These are phyloP conservation scores for Nicotiana tomentosiformis DNA, from an alignment of 257 asterid species.

Conservation along the genomic window DNA sequence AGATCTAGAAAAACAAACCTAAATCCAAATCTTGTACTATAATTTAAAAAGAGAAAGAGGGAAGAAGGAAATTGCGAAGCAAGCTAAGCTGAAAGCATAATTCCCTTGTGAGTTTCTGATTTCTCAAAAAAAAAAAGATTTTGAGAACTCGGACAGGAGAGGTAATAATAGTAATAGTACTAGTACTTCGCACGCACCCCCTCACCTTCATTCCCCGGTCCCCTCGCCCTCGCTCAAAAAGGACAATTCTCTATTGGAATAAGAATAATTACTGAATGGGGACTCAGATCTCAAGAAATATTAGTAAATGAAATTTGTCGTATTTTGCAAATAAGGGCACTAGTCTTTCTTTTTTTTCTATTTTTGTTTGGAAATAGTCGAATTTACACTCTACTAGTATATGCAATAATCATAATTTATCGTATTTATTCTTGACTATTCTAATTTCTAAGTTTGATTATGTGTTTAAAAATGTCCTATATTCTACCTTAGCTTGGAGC, in stretches of 20 bases:
- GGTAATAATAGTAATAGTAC: not conserved
- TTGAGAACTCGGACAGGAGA: not conserved
- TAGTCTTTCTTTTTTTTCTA: no score
- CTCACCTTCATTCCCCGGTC: no score
- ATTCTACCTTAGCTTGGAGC: no score
- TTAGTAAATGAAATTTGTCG: not conserved
- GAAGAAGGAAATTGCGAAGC: not conserved
- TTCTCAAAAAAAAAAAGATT: not conserved
- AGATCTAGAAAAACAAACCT: not conserved
- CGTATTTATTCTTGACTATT: no score
- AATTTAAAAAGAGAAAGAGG: not conserved
- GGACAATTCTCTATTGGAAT: not conserved
- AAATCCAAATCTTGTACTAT: not conserved
- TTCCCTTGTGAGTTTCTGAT: not conserved
- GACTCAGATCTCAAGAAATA: not conserved
- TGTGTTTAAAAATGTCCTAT: no score
- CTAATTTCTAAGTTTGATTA: no score
- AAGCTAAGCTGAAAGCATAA: conserved; percentile 2
- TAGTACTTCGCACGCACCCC: not conserved
- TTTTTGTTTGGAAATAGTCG: no score
- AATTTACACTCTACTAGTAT: no score
- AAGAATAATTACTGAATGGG: not conserved
- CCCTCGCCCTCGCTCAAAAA: not conserved
- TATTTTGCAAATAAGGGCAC: not conserved
- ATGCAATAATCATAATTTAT: no score